phyloP scores from a whole-genome alignment of 345 rosid genomes.

The Moringa oleifera region DNA sequence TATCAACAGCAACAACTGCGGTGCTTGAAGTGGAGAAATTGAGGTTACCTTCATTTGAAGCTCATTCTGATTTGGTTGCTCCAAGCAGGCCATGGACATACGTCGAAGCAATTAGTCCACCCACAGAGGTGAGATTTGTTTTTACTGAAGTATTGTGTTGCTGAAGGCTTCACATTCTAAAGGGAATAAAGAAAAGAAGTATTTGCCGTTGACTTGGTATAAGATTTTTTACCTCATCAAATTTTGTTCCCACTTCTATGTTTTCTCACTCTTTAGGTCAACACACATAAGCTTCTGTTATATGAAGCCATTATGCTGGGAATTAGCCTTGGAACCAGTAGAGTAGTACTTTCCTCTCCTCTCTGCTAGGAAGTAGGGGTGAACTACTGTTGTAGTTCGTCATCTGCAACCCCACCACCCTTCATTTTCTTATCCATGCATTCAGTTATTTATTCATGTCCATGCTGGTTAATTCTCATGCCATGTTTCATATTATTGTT shows the following conservation, averaged over 20 bases:
- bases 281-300: neutral
- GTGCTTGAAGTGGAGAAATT: constrained; percentile 71
- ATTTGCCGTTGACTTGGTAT: neutral
- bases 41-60: constrained; percentile 65
- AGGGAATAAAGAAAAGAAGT: neutral
- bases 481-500: neutral
- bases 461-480: too few relatives aligned
- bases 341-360: too few relatives aligned
- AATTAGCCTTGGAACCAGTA: too few relatives aligned
- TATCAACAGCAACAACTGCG: constrained; percentile 31
- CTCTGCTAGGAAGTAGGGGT: too few relatives aligned
- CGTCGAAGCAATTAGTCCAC: constrained; percentile 41
- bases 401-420: too few relatives aligned
- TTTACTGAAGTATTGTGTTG: neutral
- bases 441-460: too few relatives aligned
- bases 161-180: neutral
- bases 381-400: too few relatives aligned
- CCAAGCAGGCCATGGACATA: constrained; percentile 60
- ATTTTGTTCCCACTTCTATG: neutral
- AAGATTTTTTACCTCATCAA: neutral
- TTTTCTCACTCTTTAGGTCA: neutral
- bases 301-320: too few relatives aligned
- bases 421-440: too few relatives aligned
- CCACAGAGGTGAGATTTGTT: constrained; percentile 50
- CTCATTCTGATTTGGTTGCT: constrained; percentile 41